phyloP scores from a whole-genome alignment of 306 rosid genomes.

The Chamaecrista fasciculata region DNA sequence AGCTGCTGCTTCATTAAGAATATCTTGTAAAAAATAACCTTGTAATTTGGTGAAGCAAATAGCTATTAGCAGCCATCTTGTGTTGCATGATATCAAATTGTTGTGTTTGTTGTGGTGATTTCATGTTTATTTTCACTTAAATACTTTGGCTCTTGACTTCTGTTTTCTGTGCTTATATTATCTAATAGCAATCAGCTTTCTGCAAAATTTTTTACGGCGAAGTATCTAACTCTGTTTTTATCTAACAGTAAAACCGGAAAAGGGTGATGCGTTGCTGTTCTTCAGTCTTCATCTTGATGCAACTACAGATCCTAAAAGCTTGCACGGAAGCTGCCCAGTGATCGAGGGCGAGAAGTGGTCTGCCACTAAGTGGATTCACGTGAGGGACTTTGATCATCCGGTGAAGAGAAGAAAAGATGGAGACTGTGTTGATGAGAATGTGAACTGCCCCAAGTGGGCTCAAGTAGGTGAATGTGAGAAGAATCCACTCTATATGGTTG shows the following conservation, averaged over 20 bases:
- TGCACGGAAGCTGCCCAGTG: constrained; percentile 96
- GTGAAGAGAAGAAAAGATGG: not conserved
- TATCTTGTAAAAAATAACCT: not conserved
- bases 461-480: constrained; percentile 72
- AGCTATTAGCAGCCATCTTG: not conserved
- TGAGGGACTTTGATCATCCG: constrained; percentile 55
- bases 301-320: constrained; percentile 54
- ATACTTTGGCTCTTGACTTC: not conserved
- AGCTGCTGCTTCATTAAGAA: not conserved
- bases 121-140: not conserved
- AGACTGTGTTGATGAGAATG: constrained; percentile 58
- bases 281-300: constrained; percentile 85
- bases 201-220: too few species aligned
- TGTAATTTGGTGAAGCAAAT: not conserved
- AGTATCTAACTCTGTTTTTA: constrained; percentile 10
- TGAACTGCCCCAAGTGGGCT: constrained; percentile 74
- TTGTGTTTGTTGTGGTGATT: not conserved
- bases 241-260: constrained; percentile 68
- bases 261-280: constrained; percentile 94
- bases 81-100: not conserved
- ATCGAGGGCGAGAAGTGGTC: constrained; percentile 98
- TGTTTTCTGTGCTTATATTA: not conserved
- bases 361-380: constrained; percentile 98
- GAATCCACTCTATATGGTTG: constrained; percentile 83
- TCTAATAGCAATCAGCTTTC: not conserved